Conservation (phyloP, 192 early-diverging fungal genomes). For the Backusella westeae region DNA sequence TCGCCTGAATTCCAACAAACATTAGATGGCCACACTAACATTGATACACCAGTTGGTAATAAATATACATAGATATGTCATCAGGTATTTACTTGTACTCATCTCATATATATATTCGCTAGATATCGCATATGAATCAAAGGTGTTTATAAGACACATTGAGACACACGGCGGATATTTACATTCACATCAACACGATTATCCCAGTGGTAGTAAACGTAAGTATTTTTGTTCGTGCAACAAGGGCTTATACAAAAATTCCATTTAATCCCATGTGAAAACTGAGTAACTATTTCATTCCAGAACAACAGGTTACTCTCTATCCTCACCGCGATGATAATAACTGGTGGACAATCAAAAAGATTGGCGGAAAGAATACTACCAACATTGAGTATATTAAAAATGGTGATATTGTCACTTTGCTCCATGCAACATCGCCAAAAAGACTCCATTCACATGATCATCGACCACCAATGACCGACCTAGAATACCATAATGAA, state of each 20-base stretch:
- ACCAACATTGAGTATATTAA: constrained; percentile 55
- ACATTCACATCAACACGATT: constrained; percentile 70
- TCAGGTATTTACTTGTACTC: no score
- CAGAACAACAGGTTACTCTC: constrained; percentile 77
- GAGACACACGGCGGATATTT: constrained; percentile 80
- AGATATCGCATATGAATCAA: constrained; percentile 72
- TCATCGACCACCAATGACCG: constrained; percentile 62
- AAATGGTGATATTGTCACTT: constrained; percentile 76
- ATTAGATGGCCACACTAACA: constrained; percentile 67
- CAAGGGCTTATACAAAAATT: not conserved
- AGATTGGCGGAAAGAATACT: constrained; percentile 29
- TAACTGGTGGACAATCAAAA: constrained; percentile 75
- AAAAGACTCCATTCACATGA: constrained; percentile 74
- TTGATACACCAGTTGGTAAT: constrained; percentile 50
- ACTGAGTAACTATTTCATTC: constrained; percentile 7
- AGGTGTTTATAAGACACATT: constrained; percentile 65
- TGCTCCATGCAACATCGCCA: constrained; percentile 60
- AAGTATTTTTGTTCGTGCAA: not conserved
- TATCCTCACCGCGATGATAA: constrained; percentile 85
- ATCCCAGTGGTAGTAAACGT: constrained; percentile 75
- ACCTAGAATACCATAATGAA: constrained; percentile 73
- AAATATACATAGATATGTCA: not conserved
- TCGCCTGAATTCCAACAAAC: constrained; percentile 87
- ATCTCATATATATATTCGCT: not conserved
- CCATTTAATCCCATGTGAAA: not conserved